These are phyloP conservation scores for Abrus pulchellus DNA, from an alignment of 306 rosid genomes.

Conservation along the genomic window DNA sequence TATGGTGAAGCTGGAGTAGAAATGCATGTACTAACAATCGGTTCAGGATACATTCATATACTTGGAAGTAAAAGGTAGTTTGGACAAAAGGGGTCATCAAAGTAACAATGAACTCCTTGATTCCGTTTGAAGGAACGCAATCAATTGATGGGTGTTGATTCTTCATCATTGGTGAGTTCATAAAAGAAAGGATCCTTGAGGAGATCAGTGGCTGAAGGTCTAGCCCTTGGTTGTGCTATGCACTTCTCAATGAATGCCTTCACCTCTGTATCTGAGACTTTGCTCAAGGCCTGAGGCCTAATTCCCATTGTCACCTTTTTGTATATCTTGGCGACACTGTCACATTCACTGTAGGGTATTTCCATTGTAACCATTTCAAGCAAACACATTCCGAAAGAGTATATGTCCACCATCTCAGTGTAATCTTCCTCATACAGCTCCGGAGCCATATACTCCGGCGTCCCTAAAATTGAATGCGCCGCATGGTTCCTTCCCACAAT, in stretches of 20 bases:
- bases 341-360: slow-evolving; percentile 94
- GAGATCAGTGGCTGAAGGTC: slow-evolving; percentile 91
- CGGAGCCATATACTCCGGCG: slow-evolving; percentile 97
- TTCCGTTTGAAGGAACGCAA: slow-evolving; percentile 2
- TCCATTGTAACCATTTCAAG: slow-evolving; percentile 95
- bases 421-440: slow-evolving; percentile 94
- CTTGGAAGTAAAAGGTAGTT: slow-evolving; percentile 34
- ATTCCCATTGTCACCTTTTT: slow-evolving; percentile 79
- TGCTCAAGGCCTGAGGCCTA: slow-evolving; percentile 72
- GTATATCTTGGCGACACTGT: slow-evolving; percentile 85
- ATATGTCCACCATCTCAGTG: slow-evolving; percentile 97
- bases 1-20: slow-evolving; percentile 16
- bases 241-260: slow-evolving; percentile 83
- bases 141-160: slow-evolving; percentile 46
- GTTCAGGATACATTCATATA: background rate
- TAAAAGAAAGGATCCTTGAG: slow-evolving; percentile 83
- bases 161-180: slow-evolving; percentile 63
- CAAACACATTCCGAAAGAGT: slow-evolving; percentile 93
- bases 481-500: slow-evolving; percentile 83
- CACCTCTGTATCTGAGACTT: slow-evolving; percentile 72
- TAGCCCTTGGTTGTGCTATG: slow-evolving; percentile 84
- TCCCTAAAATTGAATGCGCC: slow-evolving; percentile 89
- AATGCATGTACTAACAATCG: slow-evolving; percentile 29
- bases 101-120: background rate
- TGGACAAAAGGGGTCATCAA: background rate